phyloP scores from a whole-genome alignment of 2,329 filamentous ascomycete genomes.

The Pleurostoma richardsiae region DNA sequence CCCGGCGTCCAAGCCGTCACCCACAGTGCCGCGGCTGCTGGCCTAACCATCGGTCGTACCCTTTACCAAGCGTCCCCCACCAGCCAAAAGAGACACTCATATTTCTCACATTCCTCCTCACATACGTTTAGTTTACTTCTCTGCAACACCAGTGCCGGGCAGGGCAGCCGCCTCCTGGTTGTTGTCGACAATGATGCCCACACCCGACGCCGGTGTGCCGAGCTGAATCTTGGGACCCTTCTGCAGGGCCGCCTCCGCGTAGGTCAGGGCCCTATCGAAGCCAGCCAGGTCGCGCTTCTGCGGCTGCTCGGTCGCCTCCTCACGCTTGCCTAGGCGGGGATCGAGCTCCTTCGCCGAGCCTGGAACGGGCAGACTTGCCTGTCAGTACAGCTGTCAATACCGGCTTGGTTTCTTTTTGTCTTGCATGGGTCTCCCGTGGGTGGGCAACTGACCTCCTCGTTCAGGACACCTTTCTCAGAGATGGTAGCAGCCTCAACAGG shows the following conservation, averaged over 20 bases:
- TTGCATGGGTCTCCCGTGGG: background rate
- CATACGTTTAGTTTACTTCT: background rate
- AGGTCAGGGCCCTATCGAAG: conserved; percentile 33
- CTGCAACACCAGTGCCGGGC: background rate
- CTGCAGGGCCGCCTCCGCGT: conserved; percentile 29
- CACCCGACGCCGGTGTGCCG: conserved; percentile 32
- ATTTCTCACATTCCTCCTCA: too few relatives aligned
- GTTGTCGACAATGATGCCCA: conserved; percentile 33
- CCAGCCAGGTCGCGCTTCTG: conserved; percentile 30
- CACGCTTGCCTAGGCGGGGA: conserved; percentile 2
- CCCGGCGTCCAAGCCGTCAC: too few relatives aligned
- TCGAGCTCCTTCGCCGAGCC: conserved; percentile 6
- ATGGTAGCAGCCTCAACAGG: background rate
- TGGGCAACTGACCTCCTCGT: conserved; percentile 6
- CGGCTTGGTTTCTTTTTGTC: too few relatives aligned
- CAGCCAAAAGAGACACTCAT: too few relatives aligned
- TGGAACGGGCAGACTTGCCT: conserved; percentile 6
- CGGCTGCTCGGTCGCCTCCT: background rate
- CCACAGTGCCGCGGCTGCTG: too few relatives aligned
- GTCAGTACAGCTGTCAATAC: background rate
- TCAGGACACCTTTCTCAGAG: conserved; percentile 3
- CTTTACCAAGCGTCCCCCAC: too few relatives aligned
- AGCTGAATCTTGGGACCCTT: conserved; percentile 32
- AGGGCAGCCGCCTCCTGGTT: conserved; percentile 11
- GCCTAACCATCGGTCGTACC: too few relatives aligned